These are phyloP conservation scores for Bassia scoparia DNA, from an alignment of 148 eudicot genomes.

Conservation along the genomic window DNA sequence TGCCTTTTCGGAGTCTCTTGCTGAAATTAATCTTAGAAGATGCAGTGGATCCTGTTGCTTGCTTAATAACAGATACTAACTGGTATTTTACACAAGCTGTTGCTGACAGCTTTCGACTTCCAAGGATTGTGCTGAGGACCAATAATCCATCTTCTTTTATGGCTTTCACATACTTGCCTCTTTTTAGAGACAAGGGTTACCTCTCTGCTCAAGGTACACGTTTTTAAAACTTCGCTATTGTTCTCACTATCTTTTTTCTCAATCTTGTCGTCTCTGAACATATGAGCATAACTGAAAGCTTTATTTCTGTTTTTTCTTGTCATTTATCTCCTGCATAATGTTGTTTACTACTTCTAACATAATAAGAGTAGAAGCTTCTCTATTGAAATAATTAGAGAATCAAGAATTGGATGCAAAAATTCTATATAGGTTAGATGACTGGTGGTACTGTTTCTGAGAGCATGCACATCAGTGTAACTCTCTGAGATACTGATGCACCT, in stretches of 20 bases:
- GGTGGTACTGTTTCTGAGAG: neutral
- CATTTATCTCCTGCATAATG: neutral
- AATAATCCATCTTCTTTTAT: slow-evolving; percentile 35
- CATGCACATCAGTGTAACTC: neutral
- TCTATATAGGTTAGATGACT: neutral
- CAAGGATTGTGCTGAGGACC: slow-evolving; percentile 57
- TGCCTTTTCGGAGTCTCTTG: slow-evolving; percentile 33
- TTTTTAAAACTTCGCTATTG: neutral
- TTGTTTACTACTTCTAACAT: neutral
- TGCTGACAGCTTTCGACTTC: slow-evolving; percentile 43
- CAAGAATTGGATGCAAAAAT: neutral
- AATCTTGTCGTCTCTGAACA: too few relatives aligned
- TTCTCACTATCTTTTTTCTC: neutral
- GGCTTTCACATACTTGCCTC: slow-evolving; percentile 33
- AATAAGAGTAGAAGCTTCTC: neutral
- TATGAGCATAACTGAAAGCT: neutral
- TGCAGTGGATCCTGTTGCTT: slow-evolving; percentile 26
- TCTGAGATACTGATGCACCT: neutral
- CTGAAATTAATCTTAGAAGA: slow-evolving; percentile 20
- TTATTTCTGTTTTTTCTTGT: neutral
- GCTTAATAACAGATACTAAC: slow-evolving; percentile 51
- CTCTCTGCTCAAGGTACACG: slow-evolving; percentile 41
- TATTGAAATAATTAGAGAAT: neutral
- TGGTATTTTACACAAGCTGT: slow-evolving; percentile 44
- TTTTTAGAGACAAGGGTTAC: slow-evolving; percentile 40